A percentile compares a stretch with the other conserved stretches of the same genome.
These are phyloP conservation scores for Podosphaera aphanis DNA, from an alignment of 2,329 filamentous ascomycete species.

Conservation along the genomic window DNA sequence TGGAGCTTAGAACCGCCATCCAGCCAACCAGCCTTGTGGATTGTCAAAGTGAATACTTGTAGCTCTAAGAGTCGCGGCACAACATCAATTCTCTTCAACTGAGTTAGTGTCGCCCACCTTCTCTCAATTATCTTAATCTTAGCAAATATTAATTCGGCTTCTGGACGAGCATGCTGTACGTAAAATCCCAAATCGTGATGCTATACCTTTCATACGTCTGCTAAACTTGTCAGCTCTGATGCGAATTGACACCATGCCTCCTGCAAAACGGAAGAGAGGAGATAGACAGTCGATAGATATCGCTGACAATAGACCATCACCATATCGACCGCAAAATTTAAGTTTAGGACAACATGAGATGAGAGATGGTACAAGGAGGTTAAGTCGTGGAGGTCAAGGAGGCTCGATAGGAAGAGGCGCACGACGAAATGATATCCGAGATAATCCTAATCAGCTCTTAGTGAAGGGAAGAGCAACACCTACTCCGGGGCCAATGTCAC, in stretches of 20 bases:
- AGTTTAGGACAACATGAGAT: conserved; percentile 32
- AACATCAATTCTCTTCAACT: no score
- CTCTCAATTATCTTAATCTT: no score
- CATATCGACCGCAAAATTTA: conserved; percentile 36
- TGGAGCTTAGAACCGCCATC: no score
- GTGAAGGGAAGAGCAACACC: conserved; percentile 12
- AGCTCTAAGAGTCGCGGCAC: no score
- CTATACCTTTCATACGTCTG: not conserved
- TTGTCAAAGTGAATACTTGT: no score
- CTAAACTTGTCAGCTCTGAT: not conserved
- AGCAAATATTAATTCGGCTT: not conserved
- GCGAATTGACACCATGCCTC: conserved; percentile 10
- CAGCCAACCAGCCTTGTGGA: no score
- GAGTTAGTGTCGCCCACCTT: no score
- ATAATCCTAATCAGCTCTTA: conserved; percentile 13
- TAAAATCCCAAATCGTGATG: not conserved
- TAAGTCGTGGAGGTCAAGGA: conserved; percentile 22
- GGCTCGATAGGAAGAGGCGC: conserved; percentile 11
- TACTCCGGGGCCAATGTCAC: conserved; percentile 16
- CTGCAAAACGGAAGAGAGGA: conserved; percentile 17
- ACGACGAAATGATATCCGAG: conserved; percentile 12
- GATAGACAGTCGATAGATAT: conserved; percentile 18
- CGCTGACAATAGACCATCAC: conserved; percentile 29
- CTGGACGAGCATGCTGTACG: not conserved
- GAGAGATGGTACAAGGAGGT: conserved; percentile 23